Evolutionary conservation across 208 protist genomes (phyloP).

Genomic region (Tritrichomonas foetus): DNA sequence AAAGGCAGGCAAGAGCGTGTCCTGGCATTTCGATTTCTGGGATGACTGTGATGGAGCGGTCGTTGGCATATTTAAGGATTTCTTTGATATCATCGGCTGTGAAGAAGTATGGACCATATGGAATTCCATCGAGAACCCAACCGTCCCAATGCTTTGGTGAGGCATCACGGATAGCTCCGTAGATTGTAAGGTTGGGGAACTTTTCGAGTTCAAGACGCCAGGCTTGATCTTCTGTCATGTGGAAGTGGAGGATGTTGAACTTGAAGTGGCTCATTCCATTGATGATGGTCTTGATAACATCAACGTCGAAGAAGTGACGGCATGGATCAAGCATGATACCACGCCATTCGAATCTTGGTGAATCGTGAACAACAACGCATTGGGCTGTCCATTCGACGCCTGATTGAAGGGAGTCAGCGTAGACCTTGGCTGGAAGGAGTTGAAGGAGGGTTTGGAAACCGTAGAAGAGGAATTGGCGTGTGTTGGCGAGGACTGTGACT

Average conservation of each 20-base stretch:
- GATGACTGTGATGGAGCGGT: constrained; percentile 32
- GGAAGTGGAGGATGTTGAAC: constrained; percentile 34
- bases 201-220: not conserved
- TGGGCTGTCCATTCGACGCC: not conserved
- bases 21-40: constrained; percentile 44
- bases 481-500: not conserved
- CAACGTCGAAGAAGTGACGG: not conserved
- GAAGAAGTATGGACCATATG: constrained; percentile 7
- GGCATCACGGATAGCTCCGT: not conserved
- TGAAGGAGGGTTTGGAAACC: not conserved
- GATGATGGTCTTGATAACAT: not conserved
- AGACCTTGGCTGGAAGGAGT: not conserved
- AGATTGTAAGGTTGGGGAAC: not conserved
- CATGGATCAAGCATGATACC: constrained; percentile 37
- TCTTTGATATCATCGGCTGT: constrained; percentile 25
- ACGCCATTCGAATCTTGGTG: not conserved
- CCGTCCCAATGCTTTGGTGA: too few relatives aligned
- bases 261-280: not conserved
- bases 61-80: constrained; percentile 22
- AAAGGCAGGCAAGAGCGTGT: not conserved
- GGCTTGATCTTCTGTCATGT: not conserved
- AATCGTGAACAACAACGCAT: not conserved
- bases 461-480: not conserved
- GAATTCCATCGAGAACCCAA: too few relatives aligned
- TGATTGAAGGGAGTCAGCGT: too few relatives aligned